Conservation (phyloP, 805 yeast species). For the Saccharomycopsis sp. region DNA sequence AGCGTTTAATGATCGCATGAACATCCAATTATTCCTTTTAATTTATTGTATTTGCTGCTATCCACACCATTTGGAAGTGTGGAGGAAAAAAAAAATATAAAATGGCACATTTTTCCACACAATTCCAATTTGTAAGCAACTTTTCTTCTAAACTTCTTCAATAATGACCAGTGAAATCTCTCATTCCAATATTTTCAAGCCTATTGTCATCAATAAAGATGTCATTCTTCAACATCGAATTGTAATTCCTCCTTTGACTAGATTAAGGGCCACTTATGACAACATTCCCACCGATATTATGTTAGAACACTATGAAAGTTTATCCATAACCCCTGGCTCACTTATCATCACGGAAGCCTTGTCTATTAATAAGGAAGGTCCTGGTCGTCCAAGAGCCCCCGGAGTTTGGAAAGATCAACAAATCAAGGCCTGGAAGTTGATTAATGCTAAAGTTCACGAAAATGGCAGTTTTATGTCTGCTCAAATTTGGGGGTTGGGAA, state of each 20-base stretch:
- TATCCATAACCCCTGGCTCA: conserved; percentile 49
- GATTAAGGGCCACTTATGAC: not conserved
- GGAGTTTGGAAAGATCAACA: conserved; percentile 42
- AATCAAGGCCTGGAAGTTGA: conserved; percentile 36
- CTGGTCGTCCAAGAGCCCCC: conserved; percentile 34
- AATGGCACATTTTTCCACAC: too few relatives aligned
- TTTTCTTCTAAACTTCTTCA: too few relatives aligned
- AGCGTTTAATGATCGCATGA: too few relatives aligned
- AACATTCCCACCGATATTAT: conserved; percentile 29
- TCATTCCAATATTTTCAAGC: too few relatives aligned
- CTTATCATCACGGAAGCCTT: conserved; percentile 53
- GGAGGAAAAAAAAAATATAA: too few relatives aligned
- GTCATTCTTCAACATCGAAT: not conserved
- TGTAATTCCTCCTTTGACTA: not conserved
- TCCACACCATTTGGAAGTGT: too few relatives aligned
- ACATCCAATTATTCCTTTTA: too few relatives aligned
- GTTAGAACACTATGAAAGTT: conserved; percentile 42
- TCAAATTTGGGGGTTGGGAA: conserved; percentile 46
- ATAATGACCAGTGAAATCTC: too few relatives aligned
- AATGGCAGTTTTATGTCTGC: conserved; percentile 35
- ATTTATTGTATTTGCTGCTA: too few relatives aligned
- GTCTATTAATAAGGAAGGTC: conserved; percentile 31
- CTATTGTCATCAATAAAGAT: too few relatives aligned
- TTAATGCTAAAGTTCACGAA: conserved; percentile 39
- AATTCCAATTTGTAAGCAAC: too few relatives aligned